A percentile compares a stretch with the other conserved stretches of the same genome.
phyloP scores from a whole-genome alignment of 140 eudicot genomes.

The Erigeron philadelphicus region DNA sequence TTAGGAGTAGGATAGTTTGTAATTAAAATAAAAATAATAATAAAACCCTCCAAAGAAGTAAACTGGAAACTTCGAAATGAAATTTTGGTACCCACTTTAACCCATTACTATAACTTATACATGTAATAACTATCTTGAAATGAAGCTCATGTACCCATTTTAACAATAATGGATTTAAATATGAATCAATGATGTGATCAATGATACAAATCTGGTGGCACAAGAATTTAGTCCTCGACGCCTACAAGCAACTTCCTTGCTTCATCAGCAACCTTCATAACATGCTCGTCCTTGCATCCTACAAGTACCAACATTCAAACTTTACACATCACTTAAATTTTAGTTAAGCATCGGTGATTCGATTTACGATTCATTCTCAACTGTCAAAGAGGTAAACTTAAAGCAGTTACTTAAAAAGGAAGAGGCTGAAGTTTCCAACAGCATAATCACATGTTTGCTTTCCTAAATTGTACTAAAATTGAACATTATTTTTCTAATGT shows the following conservation, averaged over 20 bases:
- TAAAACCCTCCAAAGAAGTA: too few relatives aligned
- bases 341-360: not conserved
- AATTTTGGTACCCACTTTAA: not conserved
- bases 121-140: not conserved
- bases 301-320: not conserved
- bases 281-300: slow-evolving; percentile 85
- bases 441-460: not conserved
- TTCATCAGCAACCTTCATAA: slow-evolving; percentile 61
- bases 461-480: too few relatives aligned
- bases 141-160: slow-evolving; percentile 11
- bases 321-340: not conserved
- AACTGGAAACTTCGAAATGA: not conserved
- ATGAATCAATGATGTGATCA: not conserved
- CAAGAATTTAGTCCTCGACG: slow-evolving; percentile 6
- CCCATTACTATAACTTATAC: too few relatives aligned
- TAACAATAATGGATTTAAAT: slow-evolving; percentile 16
- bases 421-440: not conserved
- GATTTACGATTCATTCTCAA: not conserved
- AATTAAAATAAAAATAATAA: too few relatives aligned
- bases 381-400: not conserved
- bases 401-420: not conserved
- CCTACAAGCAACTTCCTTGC: slow-evolving; percentile 51
- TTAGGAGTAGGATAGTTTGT: too few relatives aligned
- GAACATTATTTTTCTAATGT: not conserved
- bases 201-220: slow-evolving; percentile 2